These are phyloP conservation scores for Cladobotryum mycophilum DNA, from an alignment of 2,329 filamentous ascomycete species.

Conservation along the genomic window DNA sequence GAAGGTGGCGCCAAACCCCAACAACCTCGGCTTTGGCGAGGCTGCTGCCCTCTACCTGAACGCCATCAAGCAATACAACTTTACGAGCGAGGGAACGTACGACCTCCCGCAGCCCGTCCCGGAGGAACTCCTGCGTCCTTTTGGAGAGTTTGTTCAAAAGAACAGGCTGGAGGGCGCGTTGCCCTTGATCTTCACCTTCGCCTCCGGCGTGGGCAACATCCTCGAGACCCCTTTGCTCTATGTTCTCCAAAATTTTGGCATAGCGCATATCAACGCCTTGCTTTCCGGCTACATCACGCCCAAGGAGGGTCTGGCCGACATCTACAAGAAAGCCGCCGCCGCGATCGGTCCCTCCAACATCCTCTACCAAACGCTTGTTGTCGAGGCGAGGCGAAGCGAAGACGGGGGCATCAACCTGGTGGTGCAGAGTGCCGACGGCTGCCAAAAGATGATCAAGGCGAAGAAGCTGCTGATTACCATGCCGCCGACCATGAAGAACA, in stretches of 20 bases:
- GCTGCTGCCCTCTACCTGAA: background rate
- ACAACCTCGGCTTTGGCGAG: background rate
- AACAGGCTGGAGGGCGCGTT: slow-evolving; percentile 32
- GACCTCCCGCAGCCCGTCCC: slow-evolving; percentile 38
- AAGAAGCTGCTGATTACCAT: slow-evolving; percentile 30
- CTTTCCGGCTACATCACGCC: slow-evolving; percentile 9
- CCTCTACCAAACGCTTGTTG: slow-evolving; percentile 20
- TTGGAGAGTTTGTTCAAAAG: slow-evolving; percentile 36
- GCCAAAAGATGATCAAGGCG: slow-evolving; percentile 24
- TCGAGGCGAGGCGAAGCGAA: slow-evolving; percentile 15
- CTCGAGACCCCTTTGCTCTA: slow-evolving; percentile 33
- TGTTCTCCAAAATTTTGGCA: slow-evolving; percentile 28
- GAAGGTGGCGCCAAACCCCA: background rate
- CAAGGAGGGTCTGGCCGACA: slow-evolving; percentile 6
- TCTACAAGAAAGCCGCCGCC: slow-evolving; percentile 23
- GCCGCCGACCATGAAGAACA: slow-evolving; percentile 27
- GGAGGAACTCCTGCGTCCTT: slow-evolving; percentile 36
- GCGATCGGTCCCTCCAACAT: slow-evolving; percentile 21
- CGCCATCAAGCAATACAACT: slow-evolving; percentile 4
- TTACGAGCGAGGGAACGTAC: slow-evolving; percentile 4
- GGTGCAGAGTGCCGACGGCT: slow-evolving; percentile 18
- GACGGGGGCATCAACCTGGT: slow-evolving; percentile 19
- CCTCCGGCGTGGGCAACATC: slow-evolving; percentile 24
- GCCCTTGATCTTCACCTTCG: slow-evolving; percentile 25
- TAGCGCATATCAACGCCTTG: slow-evolving; percentile 5